phyloP scores from a whole-genome alignment of 2,329 filamentous ascomycete species.

The Phialemonium atrogriseum region DNA sequence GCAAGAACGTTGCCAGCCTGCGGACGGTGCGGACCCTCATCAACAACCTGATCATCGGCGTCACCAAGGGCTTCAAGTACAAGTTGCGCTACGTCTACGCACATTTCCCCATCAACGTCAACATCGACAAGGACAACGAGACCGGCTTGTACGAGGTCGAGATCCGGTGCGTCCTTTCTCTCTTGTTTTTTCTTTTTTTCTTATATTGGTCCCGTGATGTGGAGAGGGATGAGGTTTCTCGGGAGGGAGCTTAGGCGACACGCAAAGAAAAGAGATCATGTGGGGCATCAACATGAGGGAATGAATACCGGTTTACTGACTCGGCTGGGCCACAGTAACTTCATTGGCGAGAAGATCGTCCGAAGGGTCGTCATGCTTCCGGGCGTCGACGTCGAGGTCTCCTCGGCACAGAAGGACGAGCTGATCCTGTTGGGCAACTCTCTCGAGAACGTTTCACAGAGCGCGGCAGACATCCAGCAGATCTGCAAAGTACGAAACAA shows the following conservation, averaged over 20 bases:
- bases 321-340: conserved; percentile 65
- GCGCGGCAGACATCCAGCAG: conserved; percentile 98
- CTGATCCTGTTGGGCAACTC: conserved; percentile 89
- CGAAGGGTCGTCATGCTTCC: conserved; percentile 81
- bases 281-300: too few relatives aligned
- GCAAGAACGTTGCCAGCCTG: conserved; percentile 97
- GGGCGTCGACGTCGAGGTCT: conserved; percentile 85
- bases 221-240: too few relatives aligned
- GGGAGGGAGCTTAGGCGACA: too few relatives aligned
- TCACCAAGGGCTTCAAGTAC: conserved; percentile 99
- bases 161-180: conserved; percentile 87
- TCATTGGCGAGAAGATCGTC: conserved; percentile 99
- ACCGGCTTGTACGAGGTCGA: conserved; percentile 84
- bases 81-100: conserved; percentile 99
- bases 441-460: conserved; percentile 94
- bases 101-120: conserved; percentile 99
- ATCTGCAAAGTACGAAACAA: conserved; percentile 99
- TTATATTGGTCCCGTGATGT: too few relatives aligned
- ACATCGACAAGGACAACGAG: conserved; percentile 93
- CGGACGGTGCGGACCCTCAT: conserved; percentile 97
- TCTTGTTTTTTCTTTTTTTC: too few relatives aligned
- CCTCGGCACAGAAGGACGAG: conserved; percentile 95
- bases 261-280: too few relatives aligned
- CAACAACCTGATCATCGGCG: conserved; percentile 97
- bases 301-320: too few relatives aligned